Evolutionary conservation across 257 asterid species (phyloP).

Genomic region (Solanum appendiculatum): DNA sequence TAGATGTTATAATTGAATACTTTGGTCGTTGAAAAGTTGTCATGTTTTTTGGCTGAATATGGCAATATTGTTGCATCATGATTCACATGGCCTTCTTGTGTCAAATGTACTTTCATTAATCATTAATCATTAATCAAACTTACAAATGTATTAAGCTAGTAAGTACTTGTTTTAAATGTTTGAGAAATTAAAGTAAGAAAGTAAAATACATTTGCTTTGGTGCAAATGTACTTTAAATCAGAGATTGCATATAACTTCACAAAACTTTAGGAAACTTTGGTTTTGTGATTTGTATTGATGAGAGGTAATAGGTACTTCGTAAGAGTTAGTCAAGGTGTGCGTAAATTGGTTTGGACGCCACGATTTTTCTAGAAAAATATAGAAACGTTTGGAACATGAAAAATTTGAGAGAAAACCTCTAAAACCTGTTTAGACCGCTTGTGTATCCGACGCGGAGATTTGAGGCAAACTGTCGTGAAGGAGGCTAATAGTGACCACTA

Average conservation of each 20-base stretch:
- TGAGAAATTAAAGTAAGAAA: background rate
- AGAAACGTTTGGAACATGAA: background rate
- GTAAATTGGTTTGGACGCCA: accelerated
- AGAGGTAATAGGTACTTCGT: no score
- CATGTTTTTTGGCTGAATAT: background rate
- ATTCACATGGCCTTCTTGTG: background rate
- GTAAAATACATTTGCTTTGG: background rate
- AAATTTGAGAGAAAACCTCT: background rate
- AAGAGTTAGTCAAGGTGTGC: background rate
- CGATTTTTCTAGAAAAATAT: background rate
- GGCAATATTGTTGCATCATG: background rate
- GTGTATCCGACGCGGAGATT: background rate
- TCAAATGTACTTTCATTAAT: background rate
- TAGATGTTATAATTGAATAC: background rate
- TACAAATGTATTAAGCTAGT: background rate
- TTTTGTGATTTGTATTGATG: background rate
- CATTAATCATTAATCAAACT: background rate
- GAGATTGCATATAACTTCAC: background rate
- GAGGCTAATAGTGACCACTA: no score
- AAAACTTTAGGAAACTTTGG: background rate
- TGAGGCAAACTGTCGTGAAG: no score
- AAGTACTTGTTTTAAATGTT: background rate
- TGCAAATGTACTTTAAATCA: background rate
- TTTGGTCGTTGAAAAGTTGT: background rate
- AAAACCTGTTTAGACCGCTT: background rate